Base-by-base conservation (phyloP, 2,329 filamentous ascomycete species). In the Myriosclerotinia duriaeana region DNA sequence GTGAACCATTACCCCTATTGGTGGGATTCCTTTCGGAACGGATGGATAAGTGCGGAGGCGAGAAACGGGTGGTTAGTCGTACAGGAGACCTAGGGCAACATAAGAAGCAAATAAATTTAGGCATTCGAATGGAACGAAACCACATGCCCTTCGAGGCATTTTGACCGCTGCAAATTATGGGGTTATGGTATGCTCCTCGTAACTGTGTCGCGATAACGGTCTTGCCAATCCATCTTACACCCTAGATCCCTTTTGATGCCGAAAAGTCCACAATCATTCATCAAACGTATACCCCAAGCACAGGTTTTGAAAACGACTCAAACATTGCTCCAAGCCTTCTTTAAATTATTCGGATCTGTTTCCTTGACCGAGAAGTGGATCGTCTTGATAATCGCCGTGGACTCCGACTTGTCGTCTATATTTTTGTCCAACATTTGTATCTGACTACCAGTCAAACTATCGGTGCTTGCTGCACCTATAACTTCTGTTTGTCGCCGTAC, bases 271-370 rank as follows among this genome's bases (percentile, higher is more conserved):
- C n/a, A 26, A 36, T 22, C 5, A 22, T 15, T 12, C 14, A n/a
- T 30, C 11, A 20, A 30, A 50, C 22, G 14, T 22, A 42, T 2
- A 14, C 15, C 15, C 12, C 38, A 22, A 38, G 11, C 1, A 17
- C 30, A 65, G 11, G 3, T 9, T 40, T 3, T 12, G 38, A n/a
- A 17, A n/a, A 53, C 26, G 26, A 26, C 12, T 61, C 38, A 65
- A 26, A 53, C 26, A 65, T 53, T 60, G 38, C 64, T 65, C 64
- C 55, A 65, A 52, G 8, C 44, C 3, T 61, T 61, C 20, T 20
- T 53, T 8, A 38, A 17, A 54, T 61, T n/a, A 17, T 8, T 38
- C 11, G 50, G 44, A 14, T 65, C 63, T 0, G 54, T 15, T 42
- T 60, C 46, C 48, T 42, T 53, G 3, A 66, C 15, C 12, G 64